These are phyloP conservation scores for Nicotiana tabacum DNA, from an alignment of 257 asterid genomes.

Conservation along the genomic window DNA sequence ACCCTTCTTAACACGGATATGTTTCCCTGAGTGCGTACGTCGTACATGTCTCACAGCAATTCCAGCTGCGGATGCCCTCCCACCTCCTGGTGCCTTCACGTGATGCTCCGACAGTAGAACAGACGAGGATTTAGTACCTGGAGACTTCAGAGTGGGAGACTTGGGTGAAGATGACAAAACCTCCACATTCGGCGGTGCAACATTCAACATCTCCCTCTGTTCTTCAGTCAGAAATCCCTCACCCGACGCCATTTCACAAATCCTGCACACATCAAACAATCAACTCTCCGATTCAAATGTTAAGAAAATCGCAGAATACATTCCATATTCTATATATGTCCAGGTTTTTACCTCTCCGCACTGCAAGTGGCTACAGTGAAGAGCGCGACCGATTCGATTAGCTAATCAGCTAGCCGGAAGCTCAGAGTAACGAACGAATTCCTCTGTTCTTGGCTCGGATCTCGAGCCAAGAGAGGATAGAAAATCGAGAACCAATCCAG, in stretches of 20 bases:
- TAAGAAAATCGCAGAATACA: too few relatives aligned
- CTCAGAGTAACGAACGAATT: neutral
- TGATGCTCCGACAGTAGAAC: slow-evolving; percentile 43
- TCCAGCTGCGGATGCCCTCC: slow-evolving; percentile 52
- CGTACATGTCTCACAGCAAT: slow-evolving; percentile 65
- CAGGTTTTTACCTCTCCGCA: slow-evolving; percentile 23
- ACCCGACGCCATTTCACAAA: slow-evolving; percentile 55
- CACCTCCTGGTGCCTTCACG: slow-evolving; percentile 64
- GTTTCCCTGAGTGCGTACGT: slow-evolving; percentile 74
- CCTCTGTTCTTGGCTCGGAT: slow-evolving; percentile 82
- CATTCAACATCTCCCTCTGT: slow-evolving; percentile 76
- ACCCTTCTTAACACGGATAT: slow-evolving; percentile 81
- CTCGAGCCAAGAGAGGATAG: slow-evolving; percentile 85
- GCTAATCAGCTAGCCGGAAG: neutral
- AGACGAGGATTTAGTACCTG: slow-evolving; percentile 28
- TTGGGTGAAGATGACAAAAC: slow-evolving; percentile 66
- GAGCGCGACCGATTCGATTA: neutral
- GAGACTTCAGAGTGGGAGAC: slow-evolving; percentile 47
- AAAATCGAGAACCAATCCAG: slow-evolving; percentile 25
- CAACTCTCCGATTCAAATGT: slow-evolving; percentile 1
- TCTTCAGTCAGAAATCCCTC: slow-evolving; percentile 85
- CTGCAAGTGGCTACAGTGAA: neutral
- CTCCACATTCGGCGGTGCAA: slow-evolving; percentile 70
- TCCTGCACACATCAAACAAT: slow-evolving; percentile 21
- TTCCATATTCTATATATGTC: neutral